Base-by-base conservation (phyloP, 352 stramenopile species). In the Globisporangium carolinianum region DNA sequence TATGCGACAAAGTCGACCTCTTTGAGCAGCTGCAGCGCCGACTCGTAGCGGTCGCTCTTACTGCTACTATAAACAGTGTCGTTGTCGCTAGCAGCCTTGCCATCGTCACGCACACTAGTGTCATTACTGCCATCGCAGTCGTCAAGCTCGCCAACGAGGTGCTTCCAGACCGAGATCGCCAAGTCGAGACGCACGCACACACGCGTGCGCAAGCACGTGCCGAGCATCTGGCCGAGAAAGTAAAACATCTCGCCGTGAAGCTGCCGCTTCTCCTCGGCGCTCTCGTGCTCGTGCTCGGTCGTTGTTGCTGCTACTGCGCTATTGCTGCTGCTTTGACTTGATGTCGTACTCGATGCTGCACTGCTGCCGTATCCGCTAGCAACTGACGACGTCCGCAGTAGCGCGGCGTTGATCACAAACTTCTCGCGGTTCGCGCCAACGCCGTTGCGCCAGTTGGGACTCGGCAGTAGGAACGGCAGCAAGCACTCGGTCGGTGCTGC, bases 221-320 rank as follows among this genome's bases (percentile, higher is more conserved):
- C 91, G 9, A 97, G 72, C 63, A 97, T 85, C 61, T 97, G 82
- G 1, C 91, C 91, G 11, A 97, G 56, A 51, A 97, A 97, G 45
- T 80, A 71, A 47, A 91, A 94, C 79, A 96, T 94, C 51, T 96
- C 85, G 15, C 72, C 65, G 37, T 87, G 74, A 1, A 96, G 57
- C 45, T 87, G 75, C 1, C 75, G 69, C 51, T 75, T 76, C 15
- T 87, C 70, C 45, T 85, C 67, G 0, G 60, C 37, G 36, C 69
- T 79, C 55, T 87, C 74, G 14, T 43, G 18, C 8, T 49, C 46
- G 18, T 53, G 36, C 6, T 63, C 58, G 32, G 18, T 17, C 41
- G 17, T 38, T 47, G 38, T 59, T 45, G 24, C 14, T 62, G 11
- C 10, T 49, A 43, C 9, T 46, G 41, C 42, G 17, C 8, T 39